A percentile compares a stretch with the other conserved stretches of the same genome.
phyloP scores from a whole-genome alignment of 176 grass and related monocot genomes.

The Cenchrus purpureus region DNA sequence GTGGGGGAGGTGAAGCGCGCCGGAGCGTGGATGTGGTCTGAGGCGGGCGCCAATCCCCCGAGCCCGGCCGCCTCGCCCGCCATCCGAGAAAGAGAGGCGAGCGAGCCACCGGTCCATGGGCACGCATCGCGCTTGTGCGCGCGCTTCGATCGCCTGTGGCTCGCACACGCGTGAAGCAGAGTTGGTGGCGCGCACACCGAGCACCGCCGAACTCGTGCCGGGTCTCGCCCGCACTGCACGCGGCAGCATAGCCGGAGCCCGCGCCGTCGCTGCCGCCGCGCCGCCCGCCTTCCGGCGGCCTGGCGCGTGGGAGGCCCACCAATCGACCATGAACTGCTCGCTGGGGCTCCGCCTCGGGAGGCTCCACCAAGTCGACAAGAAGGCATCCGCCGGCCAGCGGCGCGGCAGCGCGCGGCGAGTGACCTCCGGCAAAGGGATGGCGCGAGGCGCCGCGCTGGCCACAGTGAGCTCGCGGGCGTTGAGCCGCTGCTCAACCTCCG shows the following conservation, averaged over 20 bases:
- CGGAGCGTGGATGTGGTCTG: no score
- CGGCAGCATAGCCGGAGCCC: constrained; percentile 64
- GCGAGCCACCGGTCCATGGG: constrained; percentile 63
- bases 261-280: constrained; percentile 2
- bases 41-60: no score
- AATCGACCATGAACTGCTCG: constrained; percentile 79
- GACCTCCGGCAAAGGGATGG: not conserved
- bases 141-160: no score
- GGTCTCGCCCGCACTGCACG: constrained; percentile 70
- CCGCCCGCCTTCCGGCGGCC: no score
- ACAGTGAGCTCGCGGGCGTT: no score
- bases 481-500: no score
- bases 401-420: not conserved
- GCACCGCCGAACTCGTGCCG: constrained; percentile 88
- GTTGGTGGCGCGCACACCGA: constrained; percentile 84
- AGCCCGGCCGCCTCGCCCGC: no score
- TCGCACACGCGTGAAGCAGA: no score
- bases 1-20: no score
- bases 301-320: constrained; percentile 44
- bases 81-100: no score
- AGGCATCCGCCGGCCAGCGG: constrained; percentile 23
- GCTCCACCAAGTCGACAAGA: constrained; percentile 65
- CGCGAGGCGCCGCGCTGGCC: no score
- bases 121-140: constrained; percentile 62
- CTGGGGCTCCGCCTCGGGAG: constrained; percentile 67